A percentile compares a stretch with the other conserved stretches of the same genome.
phyloP scores from a whole-genome alignment of 305 asterid genomes.

The Andrographis paniculata region DNA sequence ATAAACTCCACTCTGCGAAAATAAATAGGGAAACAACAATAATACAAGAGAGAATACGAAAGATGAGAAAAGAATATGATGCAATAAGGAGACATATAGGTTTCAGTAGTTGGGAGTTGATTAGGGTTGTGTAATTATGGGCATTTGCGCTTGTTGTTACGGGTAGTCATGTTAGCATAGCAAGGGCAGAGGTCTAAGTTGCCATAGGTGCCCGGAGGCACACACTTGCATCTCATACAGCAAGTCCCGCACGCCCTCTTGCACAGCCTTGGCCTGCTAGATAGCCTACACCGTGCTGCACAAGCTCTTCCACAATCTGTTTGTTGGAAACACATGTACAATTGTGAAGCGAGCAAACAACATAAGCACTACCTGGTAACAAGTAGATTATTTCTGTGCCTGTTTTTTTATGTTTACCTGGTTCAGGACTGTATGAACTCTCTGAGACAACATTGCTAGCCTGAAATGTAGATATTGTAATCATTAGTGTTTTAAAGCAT shows the following conservation, averaged over 20 bases:
- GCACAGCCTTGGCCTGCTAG: conserved; percentile 61
- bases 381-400: neutral
- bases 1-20: neutral
- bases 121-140: conserved; percentile 51
- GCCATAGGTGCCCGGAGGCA: conserved; percentile 81
- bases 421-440: neutral
- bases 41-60: neutral
- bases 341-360: neutral
- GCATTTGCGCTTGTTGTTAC: conserved; percentile 47
- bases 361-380: neutral
- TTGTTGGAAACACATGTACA: conserved; percentile 10
- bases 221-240: conserved; percentile 69
- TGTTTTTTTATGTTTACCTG: neutral
- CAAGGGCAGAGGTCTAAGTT: conserved; percentile 56
- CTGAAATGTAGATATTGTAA: neutral
- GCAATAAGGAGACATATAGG: neutral
- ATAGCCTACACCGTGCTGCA: conserved; percentile 44
- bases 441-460: neutral
- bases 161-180: conserved; percentile 68
- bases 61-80: neutral
- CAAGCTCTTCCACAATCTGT: conserved; percentile 68
- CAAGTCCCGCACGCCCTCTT: conserved; percentile 86
- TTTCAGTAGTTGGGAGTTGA: too few relatives aligned
- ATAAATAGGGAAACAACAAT: neutral
- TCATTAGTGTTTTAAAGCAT: too few relatives aligned